phyloP scores from a whole-genome alignment of 148 eudicot species.

The Camellia sinensis region DNA sequence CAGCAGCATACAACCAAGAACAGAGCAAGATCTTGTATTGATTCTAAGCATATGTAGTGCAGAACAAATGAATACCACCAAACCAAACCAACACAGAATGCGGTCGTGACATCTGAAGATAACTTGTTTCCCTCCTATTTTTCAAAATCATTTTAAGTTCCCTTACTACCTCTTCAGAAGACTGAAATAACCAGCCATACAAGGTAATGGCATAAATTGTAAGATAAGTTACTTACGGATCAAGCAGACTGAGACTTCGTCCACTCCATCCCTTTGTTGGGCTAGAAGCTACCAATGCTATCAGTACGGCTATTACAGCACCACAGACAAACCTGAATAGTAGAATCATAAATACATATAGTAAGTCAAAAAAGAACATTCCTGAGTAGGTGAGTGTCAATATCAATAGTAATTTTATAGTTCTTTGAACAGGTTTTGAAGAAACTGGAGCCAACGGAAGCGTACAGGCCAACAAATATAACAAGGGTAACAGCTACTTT shows the following conservation, averaged over 20 bases:
- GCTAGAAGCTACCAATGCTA: slow-evolving; percentile 91
- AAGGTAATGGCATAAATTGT: neutral
- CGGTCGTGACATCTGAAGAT: neutral
- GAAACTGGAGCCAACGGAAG: slow-evolving; percentile 17
- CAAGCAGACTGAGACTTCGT: slow-evolving; percentile 91
- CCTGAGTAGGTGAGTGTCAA: neutral
- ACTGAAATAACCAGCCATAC: neutral
- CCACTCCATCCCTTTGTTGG: slow-evolving; percentile 99
- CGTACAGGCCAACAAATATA: slow-evolving; percentile 86
- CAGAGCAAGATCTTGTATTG: neutral
- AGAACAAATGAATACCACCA: neutral
- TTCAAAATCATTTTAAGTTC: neutral
- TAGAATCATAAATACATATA: slow-evolving; percentile 3
- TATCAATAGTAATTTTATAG: neutral
- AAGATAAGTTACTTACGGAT: slow-evolving; percentile 64
- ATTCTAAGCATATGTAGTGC: neutral
- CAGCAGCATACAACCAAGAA: neutral
- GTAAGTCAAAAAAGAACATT: slow-evolving; percentile 17
- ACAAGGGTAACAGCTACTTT: slow-evolving; percentile 94
- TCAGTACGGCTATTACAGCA: slow-evolving; percentile 73
- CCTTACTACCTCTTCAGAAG: neutral
- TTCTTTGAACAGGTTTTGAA: neutral
- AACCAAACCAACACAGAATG: neutral
- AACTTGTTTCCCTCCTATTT: neutral
- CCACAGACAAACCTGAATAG: slow-evolving; percentile 68